These are phyloP conservation scores for Fusarium sp. DNA, from an alignment of 2,329 filamentous ascomycete species.

Conservation along the genomic window DNA sequence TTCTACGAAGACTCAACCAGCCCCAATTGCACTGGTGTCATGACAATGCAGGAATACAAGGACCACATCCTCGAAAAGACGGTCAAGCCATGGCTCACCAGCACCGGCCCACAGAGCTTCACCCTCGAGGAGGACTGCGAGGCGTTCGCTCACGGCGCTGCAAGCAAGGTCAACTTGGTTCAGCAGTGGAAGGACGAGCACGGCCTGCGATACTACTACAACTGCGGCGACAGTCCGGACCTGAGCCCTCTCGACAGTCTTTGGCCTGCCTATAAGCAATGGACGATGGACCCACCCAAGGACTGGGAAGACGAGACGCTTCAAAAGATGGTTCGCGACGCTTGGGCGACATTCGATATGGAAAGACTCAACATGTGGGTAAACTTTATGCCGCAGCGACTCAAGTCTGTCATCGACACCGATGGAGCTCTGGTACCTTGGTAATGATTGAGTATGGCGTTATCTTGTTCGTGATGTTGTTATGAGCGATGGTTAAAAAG, in stretches of 20 bases:
- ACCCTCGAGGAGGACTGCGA: conserved; percentile 54
- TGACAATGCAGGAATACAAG: conserved; percentile 53
- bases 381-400: conserved; percentile 53
- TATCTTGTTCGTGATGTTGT: conserved; percentile 13
- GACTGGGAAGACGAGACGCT: conserved; percentile 54
- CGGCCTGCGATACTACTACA: conserved; percentile 51
- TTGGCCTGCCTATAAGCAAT: conserved; percentile 54
- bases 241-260: conserved; percentile 53
- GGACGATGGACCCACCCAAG: conserved; percentile 46
- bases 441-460: conserved; percentile 43
- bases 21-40: conserved; percentile 49
- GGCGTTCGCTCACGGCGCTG: conserved; percentile 52
- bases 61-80: conserved; percentile 52
- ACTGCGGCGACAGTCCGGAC: conserved; percentile 55
- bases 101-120: conserved; percentile 43
- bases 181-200: conserved; percentile 55
- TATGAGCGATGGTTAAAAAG: conserved; percentile 23
- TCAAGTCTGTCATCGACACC: conserved; percentile 50
- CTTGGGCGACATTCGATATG: conserved; percentile 49
- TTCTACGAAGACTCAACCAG: conserved; percentile 55
- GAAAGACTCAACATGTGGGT: conserved; percentile 54
- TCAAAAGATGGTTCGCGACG: conserved; percentile 48
- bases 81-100: conserved; percentile 52
- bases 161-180: conserved; percentile 53
- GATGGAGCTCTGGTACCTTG: conserved; percentile 52